A percentile compares a stretch with the other conserved stretches of the same genome.
These are phyloP conservation scores for Macadamia tetraphylla DNA, from an alignment of 164 flowering plant genomes.

Conservation along the genomic window DNA sequence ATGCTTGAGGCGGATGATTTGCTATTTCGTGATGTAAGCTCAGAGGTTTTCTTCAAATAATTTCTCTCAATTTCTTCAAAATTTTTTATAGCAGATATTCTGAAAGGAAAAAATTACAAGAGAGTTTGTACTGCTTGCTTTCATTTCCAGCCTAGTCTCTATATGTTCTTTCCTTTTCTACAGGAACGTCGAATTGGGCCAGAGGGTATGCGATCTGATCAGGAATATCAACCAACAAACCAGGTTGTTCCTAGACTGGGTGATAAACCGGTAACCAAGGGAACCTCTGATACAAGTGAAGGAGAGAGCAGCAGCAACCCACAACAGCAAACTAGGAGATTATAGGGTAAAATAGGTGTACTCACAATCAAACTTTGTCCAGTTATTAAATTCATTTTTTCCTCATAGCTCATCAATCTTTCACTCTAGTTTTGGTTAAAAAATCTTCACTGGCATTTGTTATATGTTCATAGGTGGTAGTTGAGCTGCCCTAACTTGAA, in stretches of 20 bases:
- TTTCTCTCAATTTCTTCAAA: not conserved
- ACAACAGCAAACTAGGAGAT: slow-evolving; percentile 38
- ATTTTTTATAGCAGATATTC: not conserved
- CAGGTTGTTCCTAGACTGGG: slow-evolving; percentile 20
- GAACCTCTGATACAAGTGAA: slow-evolving; percentile 24
- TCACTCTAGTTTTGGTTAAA: not conserved
- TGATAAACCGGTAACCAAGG: slow-evolving; percentile 21
- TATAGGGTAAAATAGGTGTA: slow-evolving; percentile 18
- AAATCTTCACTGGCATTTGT: not conserved
- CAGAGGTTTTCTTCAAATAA: not conserved
- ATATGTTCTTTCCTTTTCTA: slow-evolving; percentile 5
- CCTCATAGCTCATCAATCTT: slow-evolving; percentile 3
- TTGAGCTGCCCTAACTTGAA: not conserved
- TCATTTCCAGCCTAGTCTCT: not conserved
- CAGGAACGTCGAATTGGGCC: slow-evolving; percentile 44
- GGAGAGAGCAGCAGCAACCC: slow-evolving; percentile 33
- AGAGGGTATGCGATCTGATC: slow-evolving; percentile 31
- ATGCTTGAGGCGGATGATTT: slow-evolving; percentile 94
- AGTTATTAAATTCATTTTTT: slow-evolving; percentile 5
- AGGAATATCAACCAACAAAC: slow-evolving; percentile 22
- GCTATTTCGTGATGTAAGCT: slow-evolving; percentile 59
- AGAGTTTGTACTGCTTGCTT: not conserved
- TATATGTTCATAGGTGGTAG: slow-evolving; percentile 5
- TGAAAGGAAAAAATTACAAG: not conserved
- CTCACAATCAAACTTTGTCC: slow-evolving; percentile 18